Base-by-base conservation (phyloP, 2,329 filamentous ascomycete species). In the Fusarium robinianum region DNA sequence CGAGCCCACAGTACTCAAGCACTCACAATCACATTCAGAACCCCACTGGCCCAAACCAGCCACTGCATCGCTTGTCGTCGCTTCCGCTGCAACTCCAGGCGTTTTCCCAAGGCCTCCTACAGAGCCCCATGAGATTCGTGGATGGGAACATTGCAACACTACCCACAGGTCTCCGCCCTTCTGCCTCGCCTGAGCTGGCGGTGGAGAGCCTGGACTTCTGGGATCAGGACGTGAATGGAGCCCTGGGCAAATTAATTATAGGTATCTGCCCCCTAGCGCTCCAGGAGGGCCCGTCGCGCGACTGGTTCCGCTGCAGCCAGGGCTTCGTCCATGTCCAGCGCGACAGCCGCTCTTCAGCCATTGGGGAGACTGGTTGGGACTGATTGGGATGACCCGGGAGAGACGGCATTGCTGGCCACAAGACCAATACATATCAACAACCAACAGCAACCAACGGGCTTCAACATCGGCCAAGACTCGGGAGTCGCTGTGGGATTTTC, bases 171-270 rank as follows among this genome's bases (percentile, higher is more conserved):
- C 40, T 42, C 55, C 55, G 39, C 55, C 51, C 31, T 31, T 16
- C 38, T 39, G 41, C 50, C 39, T 56, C 41, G 46, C 46, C 48
- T 55, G 47, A 51, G 46, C 49, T 41, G 32, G 48, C 34, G 27
- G 32, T 47, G 49, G 41, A 49, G 31, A 44, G 38, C 26, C 27
- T 48, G 23, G 41, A 45, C 34, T 22, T 11, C 40, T 39, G 25
- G 38, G n/a, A n/a, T n/a, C n/a, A 42, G 23, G 12, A 26, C 30
- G 23, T 14, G 16, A 42, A 58, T 35, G 53, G 56, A 51, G 44
- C 43, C 18, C 25, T 48, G 41, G 39, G 47, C 41, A 55, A 51
- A 51, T 60, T 59, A 61, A 61, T 46, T 49, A 55, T 50, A 55
- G 55, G 42, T 41, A 41, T 42, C 27, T 51, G 32, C 22, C 40